phyloP scores from a whole-genome alignment of 495 filamentous ascomycete genomes.

The Elasticomyces elasticus region DNA sequence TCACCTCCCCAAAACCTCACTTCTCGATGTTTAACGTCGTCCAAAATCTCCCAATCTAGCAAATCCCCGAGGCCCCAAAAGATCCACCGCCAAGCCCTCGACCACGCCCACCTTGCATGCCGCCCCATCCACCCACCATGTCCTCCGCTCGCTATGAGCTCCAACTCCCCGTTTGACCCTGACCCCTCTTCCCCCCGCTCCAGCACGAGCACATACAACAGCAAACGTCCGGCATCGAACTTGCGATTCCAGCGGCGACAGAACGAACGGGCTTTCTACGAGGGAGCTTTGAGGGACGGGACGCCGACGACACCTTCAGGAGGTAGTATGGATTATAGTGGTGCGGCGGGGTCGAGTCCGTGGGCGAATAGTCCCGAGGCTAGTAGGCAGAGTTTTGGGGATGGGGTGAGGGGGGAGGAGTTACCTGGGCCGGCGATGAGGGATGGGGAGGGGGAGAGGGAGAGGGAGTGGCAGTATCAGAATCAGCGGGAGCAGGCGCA shows the following conservation, averaged over 20 bases:
- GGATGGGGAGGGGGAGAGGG: constrained; percentile 4
- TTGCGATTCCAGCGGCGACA: constrained; percentile 21
- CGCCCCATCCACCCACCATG: neutral
- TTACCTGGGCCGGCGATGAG: constrained; percentile 15
- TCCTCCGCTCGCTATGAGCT: neutral
- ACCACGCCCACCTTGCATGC: neutral
- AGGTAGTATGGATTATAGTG: constrained; percentile 22
- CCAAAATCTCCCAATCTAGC: no score
- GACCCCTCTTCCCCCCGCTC: neutral
- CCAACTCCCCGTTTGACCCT: neutral
- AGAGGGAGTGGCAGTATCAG: constrained; percentile 16
- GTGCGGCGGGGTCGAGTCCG: constrained; percentile 6
- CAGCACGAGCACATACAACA: constrained; percentile 1
- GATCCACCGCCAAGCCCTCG: neutral
- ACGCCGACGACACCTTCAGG: no score
- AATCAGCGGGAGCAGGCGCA: constrained; percentile 7
- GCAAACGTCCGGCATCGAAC: constrained; percentile 13
- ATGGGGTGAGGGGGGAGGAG: constrained; percentile 3
- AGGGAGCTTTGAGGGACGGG: constrained; percentile 13
- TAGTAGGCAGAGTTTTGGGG: constrained; percentile 16
- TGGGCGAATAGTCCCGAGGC: constrained; percentile 22
- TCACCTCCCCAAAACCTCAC: no score
- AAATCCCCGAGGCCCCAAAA: no score
- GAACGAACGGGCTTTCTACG: constrained; percentile 18
- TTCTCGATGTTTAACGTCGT: no score